Percentiles rank a stretch among this genome's conserved stretches.
Conservation (phyloP, 768 basidiomycete species). For the Coprinopsis sp. region DNA sequence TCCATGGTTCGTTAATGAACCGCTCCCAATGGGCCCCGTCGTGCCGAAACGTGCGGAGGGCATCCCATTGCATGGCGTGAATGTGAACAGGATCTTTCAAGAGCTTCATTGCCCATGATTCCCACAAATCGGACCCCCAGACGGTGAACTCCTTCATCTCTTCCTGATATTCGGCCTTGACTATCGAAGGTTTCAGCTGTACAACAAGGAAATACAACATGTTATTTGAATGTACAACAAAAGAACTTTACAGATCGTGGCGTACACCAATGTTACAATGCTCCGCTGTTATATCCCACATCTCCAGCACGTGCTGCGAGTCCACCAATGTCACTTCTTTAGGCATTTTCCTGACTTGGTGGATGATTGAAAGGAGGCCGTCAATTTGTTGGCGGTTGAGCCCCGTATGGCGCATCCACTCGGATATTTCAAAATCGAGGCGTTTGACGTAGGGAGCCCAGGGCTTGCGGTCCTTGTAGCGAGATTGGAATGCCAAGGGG, state of each 20-base stretch:
- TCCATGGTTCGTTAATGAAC: slow-evolving; percentile 16
- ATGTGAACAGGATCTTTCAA: not conserved
- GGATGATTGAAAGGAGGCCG: not conserved
- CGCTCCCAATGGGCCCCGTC: slow-evolving; percentile 5
- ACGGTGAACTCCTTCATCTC: not conserved
- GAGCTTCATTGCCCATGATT: not conserved
- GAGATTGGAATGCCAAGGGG: no score
- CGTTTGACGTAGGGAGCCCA: not conserved
- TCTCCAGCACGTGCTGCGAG: not conserved
- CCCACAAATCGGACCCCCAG: not conserved
- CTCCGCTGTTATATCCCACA: not conserved
- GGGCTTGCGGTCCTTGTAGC: no score
- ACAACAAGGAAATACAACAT: no score
- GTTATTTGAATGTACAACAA: no score
- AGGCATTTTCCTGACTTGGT: not conserved
- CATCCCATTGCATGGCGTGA: not conserved
- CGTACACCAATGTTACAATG: not conserved
- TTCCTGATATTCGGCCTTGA: not conserved
- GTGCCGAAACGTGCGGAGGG: not conserved
- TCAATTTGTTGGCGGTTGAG: not conserved
- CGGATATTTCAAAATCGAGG: not conserved
- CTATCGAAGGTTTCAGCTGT: not conserved
- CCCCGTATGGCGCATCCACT: not conserved
- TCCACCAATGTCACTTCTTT: not conserved
- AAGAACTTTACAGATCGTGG: not conserved